These are phyloP conservation scores for Zizania palustris DNA, from an alignment of 202 grass and related monocot species.

Conservation along the genomic window DNA sequence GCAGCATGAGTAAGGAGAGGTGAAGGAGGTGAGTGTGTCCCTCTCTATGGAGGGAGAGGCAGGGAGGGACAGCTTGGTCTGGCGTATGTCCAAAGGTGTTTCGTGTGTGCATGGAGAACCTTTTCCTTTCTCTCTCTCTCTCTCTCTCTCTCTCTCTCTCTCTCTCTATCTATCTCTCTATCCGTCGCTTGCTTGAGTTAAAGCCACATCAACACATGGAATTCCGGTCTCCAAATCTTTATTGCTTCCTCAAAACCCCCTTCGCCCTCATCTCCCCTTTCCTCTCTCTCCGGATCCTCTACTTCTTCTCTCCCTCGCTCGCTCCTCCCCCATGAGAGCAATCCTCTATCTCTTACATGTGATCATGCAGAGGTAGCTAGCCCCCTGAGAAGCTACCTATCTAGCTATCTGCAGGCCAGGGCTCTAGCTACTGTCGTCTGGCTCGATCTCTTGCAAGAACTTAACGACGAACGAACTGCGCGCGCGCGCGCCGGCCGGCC, in stretches of 20 bases:
- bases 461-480: too few species aligned
- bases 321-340: conserved; percentile 19
- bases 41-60: not conserved
- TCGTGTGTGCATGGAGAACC: conserved; percentile 56
- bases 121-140: conserved; percentile 60
- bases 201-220: conserved; percentile 65
- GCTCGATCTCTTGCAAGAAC: not conserved
- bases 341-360: conserved; percentile 45
- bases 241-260: conserved; percentile 42
- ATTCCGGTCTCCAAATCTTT: conserved; percentile 76
- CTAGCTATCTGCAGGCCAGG: not conserved
- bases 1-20: not conserved
- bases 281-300: conserved; percentile 22
- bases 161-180: conserved; percentile 49
- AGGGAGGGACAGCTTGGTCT: conserved; percentile 43
- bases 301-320: not conserved
- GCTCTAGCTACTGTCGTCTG: not conserved
- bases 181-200: conserved; percentile 67
- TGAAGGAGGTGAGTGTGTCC: not conserved
- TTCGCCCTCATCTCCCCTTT: conserved; percentile 7
- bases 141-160: conserved; percentile 50
- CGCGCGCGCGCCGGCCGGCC: too few species aligned
- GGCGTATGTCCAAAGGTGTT: conserved; percentile 68
- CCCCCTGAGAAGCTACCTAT: not conserved
- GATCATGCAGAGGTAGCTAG: conserved; percentile 45